Evolutionary conservation across 768 basidiomycete species (phyloP).

Genomic region (Psilocybe tampanensis): DNA sequence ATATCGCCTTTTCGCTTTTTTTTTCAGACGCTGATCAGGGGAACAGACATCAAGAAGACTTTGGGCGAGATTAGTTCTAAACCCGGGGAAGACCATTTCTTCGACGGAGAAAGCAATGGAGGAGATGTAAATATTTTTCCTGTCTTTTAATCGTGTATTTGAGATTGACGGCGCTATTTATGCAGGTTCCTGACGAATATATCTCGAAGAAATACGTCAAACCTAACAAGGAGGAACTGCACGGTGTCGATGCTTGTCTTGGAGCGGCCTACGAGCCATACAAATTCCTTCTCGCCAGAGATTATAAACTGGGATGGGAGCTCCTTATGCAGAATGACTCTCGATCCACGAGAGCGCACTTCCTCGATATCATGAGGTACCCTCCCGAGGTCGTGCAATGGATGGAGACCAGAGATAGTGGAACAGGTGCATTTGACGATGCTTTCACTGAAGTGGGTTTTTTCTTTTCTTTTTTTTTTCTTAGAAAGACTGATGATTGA

Average conservation of each 20-base stretch:
- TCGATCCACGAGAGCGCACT: slow-evolving; percentile 19
- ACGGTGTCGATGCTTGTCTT: slow-evolving; percentile 3
- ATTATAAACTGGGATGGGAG: slow-evolving; percentile 24
- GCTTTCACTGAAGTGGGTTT: slow-evolving; percentile 30
- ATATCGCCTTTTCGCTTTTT: too few species aligned
- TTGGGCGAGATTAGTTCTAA: not conserved
- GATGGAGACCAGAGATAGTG: slow-evolving; percentile 32
- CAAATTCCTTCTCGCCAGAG: slow-evolving; percentile 6
- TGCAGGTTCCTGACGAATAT: slow-evolving; percentile 10
- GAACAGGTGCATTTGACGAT: slow-evolving; percentile 32
- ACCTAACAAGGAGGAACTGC: not conserved
- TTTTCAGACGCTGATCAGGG: not conserved
- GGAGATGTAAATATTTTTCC: slow-evolving; percentile 1
- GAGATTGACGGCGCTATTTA: not conserved
- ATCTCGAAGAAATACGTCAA: slow-evolving; percentile 7
- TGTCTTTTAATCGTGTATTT: not conserved
- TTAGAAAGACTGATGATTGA: not conserved
- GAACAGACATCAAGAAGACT: slow-evolving; percentile 6
- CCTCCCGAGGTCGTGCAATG: slow-evolving; percentile 31
- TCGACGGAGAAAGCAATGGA: slow-evolving; percentile 6
- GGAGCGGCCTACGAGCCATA: slow-evolving; percentile 8
- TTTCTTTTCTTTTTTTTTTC: not conserved
- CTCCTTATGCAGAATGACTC: slow-evolving; percentile 23
- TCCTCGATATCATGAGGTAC: slow-evolving; percentile 10
- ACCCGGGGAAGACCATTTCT: slow-evolving; percentile 4